Percentiles rank a stretch among this genome's conserved stretches.
Conservation (phyloP, 2,329 filamentous ascomycete genomes). For the Fonsecaea monophora region DNA sequence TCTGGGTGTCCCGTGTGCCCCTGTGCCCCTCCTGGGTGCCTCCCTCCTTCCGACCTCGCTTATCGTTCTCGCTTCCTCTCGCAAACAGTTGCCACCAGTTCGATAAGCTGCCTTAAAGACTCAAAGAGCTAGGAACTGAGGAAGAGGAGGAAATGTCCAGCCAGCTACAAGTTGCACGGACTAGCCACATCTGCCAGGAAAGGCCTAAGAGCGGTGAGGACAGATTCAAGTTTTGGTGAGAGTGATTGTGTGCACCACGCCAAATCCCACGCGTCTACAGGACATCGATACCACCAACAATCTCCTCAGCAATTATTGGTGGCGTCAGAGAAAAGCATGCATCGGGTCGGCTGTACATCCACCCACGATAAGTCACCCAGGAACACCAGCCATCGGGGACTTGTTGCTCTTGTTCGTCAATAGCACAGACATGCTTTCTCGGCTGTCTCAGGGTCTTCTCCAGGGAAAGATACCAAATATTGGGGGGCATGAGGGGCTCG, state of each 20-base stretch:
- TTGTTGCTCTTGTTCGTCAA: neutral
- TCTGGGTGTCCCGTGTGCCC: neutral
- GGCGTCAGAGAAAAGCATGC: neutral
- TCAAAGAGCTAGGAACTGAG: neutral
- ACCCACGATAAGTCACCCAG: neutral
- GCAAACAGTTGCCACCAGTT: neutral
- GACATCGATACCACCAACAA: neutral
- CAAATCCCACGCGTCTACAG: neutral
- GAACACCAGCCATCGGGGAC: neutral
- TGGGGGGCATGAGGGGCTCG: constrained; percentile 3
- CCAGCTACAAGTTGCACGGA: neutral
- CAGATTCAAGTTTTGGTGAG: neutral
- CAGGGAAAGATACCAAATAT: neutral
- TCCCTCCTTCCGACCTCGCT: neutral
- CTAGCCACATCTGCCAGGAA: neutral
- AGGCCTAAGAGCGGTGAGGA: neutral
- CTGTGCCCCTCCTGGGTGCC: neutral
- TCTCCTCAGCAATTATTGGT: neutral
- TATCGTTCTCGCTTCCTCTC: constrained; percentile 5
- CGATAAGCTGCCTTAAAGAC: neutral
- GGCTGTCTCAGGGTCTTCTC: neutral
- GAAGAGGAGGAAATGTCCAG: neutral
- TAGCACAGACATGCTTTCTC: neutral
- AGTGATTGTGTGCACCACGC: neutral
- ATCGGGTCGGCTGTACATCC: neutral